Evolutionary conservation across 176 grass and related monocot species (phyloP).

Genomic region (Coix lacrymajobi): DNA sequence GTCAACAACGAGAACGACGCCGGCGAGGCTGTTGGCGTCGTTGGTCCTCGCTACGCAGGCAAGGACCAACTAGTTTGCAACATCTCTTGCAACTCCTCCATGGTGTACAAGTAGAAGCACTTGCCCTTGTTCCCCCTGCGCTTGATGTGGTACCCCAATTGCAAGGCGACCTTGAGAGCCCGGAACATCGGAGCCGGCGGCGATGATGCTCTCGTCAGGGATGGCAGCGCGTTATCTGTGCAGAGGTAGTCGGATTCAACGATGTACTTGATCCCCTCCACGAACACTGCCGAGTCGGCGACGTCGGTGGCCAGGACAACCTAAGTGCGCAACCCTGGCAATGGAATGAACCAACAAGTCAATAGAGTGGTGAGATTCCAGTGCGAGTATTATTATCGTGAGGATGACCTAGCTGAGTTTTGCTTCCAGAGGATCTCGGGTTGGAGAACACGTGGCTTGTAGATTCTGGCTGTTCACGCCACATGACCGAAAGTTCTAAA

Average conservation of each 20-base stretch:
- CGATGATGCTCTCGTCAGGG: neutral
- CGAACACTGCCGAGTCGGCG: neutral
- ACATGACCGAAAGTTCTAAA: too few relatives aligned
- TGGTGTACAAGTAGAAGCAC: neutral
- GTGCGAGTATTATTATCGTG: too few relatives aligned
- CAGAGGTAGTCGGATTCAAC: neutral
- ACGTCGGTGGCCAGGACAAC: neutral
- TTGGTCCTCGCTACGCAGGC: neutral
- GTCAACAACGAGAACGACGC: neutral
- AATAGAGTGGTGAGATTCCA: too few relatives aligned
- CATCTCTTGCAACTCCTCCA: neutral
- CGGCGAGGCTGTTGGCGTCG: neutral
- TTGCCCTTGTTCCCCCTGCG: neutral
- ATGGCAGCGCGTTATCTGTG: neutral
- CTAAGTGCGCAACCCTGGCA: too few relatives aligned
- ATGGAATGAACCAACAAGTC: too few relatives aligned
- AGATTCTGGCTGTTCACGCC: too few relatives aligned
- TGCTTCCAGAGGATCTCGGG: too few relatives aligned
- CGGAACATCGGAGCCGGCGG: neutral
- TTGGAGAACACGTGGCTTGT: too few relatives aligned
- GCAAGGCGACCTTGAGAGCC: neutral
- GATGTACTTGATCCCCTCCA: neutral
- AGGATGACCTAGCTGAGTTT: too few relatives aligned
- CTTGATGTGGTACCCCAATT: neutral
- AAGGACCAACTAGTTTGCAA: neutral